Evolutionary conservation across 371 early-diverging fungal species (phyloP), one percentile per base, ranked within the genome.

Genomic region (Massospora cicadina): DNA sequence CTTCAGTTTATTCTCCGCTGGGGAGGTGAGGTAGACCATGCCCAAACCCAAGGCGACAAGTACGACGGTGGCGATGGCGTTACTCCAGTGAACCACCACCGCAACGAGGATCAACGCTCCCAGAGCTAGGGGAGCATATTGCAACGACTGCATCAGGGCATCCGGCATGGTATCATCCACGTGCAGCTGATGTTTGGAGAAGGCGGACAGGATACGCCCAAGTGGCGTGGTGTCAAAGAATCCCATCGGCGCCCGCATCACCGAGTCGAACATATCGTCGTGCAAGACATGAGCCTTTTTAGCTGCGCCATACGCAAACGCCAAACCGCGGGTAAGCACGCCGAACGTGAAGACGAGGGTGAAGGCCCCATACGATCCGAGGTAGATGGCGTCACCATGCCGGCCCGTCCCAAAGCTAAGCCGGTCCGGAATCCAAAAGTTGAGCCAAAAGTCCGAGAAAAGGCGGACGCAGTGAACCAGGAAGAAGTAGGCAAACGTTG

Each of bases 171-270:
- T 68, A 33, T 87, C 87, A 68, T 90, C 91, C 3, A 85, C 76
- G 23, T 77, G 71, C 66, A 79, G 82, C 63, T 84, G 75, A 71
- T 91, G 86, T 26, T 81, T 78, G 28, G 87, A 82, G 65, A 90
- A 90, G 30, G 79, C 78, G 55, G 85, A 76, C 60, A 89, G 66
- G 60, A 88, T 84, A 31, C 80, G 78, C 32, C 88, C 88, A n/a
- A 85, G 71, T 1, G 87, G 91, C 1, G 86, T 88, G 2, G 78
- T 74, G 65, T 88, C 90, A 68, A 87, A 91, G 69, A 82, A 90
- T 2, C 76, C 70, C 83, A 87, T 86, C 10, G 89, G 88, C 3
- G 87, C 80, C 32, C 77, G 79, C 71, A 83, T 63, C 12, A 77
- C 70, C 1, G 63, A 67, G 69, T 71, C 63, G 69, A 63, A 75